These are phyloP conservation scores for Kazachstania sp. DNA, from an alignment of 1,139 yeast genomes.

Conservation along the genomic window DNA sequence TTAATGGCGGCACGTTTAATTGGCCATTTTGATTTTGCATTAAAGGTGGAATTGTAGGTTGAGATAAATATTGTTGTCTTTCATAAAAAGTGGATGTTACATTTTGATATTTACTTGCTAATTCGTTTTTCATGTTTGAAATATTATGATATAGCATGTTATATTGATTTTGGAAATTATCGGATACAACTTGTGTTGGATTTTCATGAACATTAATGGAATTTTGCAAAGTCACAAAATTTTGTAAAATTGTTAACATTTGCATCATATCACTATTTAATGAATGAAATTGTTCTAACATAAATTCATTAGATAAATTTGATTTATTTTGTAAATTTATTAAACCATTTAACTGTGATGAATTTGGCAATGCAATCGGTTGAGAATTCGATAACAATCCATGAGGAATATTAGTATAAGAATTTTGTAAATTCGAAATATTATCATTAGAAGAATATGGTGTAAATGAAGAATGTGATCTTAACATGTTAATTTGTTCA, in stretches of 20 bases:
- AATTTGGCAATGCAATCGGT: not conserved
- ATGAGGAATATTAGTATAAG: not conserved
- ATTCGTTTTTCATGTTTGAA: not conserved
- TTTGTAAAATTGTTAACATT: constrained; percentile 1
- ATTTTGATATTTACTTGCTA: constrained; percentile 1
- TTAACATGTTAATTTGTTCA: not conserved
- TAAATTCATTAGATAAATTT: not conserved
- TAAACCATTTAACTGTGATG: constrained; percentile 7
- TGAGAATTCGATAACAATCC: not conserved
- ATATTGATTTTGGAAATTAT: constrained; percentile 4
- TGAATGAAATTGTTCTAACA: not conserved
- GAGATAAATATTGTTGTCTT: not conserved
- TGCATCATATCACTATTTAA: constrained; percentile 3
- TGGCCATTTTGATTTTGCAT: not conserved
- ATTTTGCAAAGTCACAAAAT: constrained; percentile 2
- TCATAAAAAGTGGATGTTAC: not conserved
- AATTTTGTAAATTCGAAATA: not conserved
- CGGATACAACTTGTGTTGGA: not conserved
- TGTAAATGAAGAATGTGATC: constrained; percentile 3
- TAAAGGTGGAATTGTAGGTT: not conserved
- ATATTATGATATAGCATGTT: constrained; percentile 2
- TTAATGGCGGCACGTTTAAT: not conserved
- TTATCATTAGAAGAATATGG: constrained; percentile 5
- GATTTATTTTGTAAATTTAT: not conserved
- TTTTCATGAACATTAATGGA: not conserved